Conservation (phyloP, 108 stramenopile genomes). For the Pseudonitzschia pungens region DNA sequence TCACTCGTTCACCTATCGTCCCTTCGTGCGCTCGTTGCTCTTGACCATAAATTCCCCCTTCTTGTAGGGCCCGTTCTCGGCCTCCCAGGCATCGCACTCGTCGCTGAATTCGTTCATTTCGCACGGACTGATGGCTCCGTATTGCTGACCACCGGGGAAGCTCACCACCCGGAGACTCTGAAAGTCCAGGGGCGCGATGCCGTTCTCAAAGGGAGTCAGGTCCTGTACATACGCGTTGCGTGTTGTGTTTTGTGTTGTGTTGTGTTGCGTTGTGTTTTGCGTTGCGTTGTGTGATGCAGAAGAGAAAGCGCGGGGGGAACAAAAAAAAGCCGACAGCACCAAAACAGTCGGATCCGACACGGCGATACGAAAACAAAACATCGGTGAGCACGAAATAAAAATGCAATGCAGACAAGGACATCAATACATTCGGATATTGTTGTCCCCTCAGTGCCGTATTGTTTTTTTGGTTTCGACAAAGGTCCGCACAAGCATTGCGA, state of each 20-base stretch:
- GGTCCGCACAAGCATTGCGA: too few species aligned
- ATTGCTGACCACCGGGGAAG: slow-evolving; percentile 92
- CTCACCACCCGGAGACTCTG: slow-evolving; percentile 67
- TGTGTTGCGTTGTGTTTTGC: not conserved
- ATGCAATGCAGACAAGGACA: too few species aligned
- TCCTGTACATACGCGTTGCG: slow-evolving; percentile 29
- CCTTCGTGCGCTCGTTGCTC: slow-evolving; percentile 76
- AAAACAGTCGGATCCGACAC: too few species aligned
- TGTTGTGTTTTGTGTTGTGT: not conserved
- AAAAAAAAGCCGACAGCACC: too few species aligned
- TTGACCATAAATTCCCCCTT: slow-evolving; percentile 74
- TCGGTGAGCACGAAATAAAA: too few species aligned
- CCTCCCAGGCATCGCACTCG: slow-evolving; percentile 87
- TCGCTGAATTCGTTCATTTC: slow-evolving; percentile 94
- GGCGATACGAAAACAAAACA: too few species aligned
- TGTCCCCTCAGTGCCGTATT: too few species aligned
- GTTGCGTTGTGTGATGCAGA: not conserved
- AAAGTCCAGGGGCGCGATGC: slow-evolving; percentile 81
- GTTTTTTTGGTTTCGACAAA: too few species aligned
- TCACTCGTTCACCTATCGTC: too few species aligned
- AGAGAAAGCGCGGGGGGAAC: too few species aligned
- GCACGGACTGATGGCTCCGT: slow-evolving; percentile 91
- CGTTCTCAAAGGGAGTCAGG: slow-evolving; percentile 50
- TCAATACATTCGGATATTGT: too few species aligned
- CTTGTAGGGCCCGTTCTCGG: slow-evolving; percentile 74